Base-by-base conservation (phyloP, 2,329 filamentous ascomycete species). In the Pseudogymnoascus sp. region DNA sequence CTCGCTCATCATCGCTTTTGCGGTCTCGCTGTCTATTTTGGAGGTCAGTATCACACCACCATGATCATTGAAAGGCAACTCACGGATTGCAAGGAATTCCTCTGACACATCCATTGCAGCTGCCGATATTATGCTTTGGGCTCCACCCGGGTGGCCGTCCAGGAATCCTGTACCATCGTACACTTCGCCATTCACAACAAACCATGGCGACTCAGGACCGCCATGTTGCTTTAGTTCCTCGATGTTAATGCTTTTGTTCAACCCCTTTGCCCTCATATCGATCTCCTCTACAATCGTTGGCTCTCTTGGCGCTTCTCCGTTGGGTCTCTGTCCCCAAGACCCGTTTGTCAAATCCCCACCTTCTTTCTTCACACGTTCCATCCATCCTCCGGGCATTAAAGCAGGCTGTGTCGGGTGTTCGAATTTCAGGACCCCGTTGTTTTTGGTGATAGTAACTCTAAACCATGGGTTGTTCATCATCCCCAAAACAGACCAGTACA, bases 381-480 rank as follows among this genome's bases (percentile, higher is more conserved):
- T 96, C 93, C 93, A 97, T 0, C 93, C 93, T 12, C 90, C 90
- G 0, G 89, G 82, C 67, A 88, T 87, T 38, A 91, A 75, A 0
- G 88, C 87, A 5, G 92, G 90, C 67, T 92, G 89, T 2, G 91
- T 96, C 0, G 93, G 93, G 69, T 97, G 93, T 73, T 96, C 92
- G 68, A 97, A 97, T 5, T 84, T 81, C 44, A 96, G 76, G 6
- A 72, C 75, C 14, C 84, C 79, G 0, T 79, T 81, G 65, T 93
- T 87, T 63, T 86, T 87, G 61, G 85, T 84, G 62, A 97, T 89
- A 1, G 87, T 84, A 0, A 97, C 83, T 4, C 93, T 83, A 74
- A 89, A 97, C 93, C 93, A 97, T 0, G 91, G 90, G 70, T 96
- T 96, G 76, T 96, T 96, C 93, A 97, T 96, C 93, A 97, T 97